phyloP scores from a whole-genome alignment of 2,329 filamentous ascomycete species.

The Trichophyton schoenleinii region DNA sequence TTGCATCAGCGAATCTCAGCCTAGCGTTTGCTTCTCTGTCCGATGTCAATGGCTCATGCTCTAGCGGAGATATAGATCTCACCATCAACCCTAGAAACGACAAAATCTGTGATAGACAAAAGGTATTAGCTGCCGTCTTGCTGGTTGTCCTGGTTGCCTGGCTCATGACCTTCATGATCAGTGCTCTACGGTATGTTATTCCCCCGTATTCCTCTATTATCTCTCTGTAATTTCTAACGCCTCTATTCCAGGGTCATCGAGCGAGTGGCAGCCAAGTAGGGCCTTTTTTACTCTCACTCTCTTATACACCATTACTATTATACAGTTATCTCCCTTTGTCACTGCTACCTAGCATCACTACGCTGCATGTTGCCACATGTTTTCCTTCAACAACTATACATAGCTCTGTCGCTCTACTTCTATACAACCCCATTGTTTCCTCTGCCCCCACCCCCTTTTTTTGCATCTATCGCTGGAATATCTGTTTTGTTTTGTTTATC shows the following conservation, averaged over 20 bases:
- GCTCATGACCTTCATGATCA: conserved; percentile 80
- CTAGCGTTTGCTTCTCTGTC: conserved; percentile 75
- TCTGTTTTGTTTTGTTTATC: background rate
- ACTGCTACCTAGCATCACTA: background rate
- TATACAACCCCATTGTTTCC: background rate
- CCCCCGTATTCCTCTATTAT: background rate
- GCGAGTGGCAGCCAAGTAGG: conserved; percentile 11
- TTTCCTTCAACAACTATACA: background rate
- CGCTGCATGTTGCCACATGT: background rate
- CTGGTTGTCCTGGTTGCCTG: conserved; percentile 76
- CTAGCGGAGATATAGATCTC: conserved; percentile 31
- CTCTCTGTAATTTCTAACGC: background rate
- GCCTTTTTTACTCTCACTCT: background rate
- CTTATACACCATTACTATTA: background rate
- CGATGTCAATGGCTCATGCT: conserved; percentile 49
- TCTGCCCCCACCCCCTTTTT: too few species aligned
- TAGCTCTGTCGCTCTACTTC: background rate
- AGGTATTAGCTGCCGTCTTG: conserved; percentile 64
- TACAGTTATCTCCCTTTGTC: background rate
- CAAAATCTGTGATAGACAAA: conserved; percentile 50
- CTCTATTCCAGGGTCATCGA: conserved; percentile 12
- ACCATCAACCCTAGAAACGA: conserved; percentile 24
- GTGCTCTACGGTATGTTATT: conserved; percentile 12
- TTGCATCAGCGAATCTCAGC: conserved; percentile 85
- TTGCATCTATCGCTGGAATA: background rate